phyloP scores from a whole-genome alignment of 78 protist genomes.

The Dictyostelium firmibasis region DNA sequence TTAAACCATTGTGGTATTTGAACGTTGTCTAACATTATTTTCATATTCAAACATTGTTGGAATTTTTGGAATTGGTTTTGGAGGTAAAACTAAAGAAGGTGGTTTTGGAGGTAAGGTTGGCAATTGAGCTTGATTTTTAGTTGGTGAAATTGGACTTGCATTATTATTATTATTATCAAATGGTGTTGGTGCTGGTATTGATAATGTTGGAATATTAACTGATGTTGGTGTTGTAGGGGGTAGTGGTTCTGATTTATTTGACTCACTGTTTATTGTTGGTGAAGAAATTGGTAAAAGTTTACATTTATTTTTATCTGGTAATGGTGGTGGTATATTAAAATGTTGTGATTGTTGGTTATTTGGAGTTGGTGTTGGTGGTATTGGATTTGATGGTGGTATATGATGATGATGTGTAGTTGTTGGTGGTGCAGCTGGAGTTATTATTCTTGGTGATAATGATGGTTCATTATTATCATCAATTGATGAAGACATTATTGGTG shows the following conservation, averaged over 20 bases:
- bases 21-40: neutral
- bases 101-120: constrained; percentile 14
- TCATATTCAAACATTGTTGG: constrained; percentile 4
- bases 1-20: constrained; percentile 23
- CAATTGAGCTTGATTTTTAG: neutral
- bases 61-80: constrained; percentile 36
- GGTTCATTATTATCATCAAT: neutral
- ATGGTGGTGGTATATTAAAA: neutral
- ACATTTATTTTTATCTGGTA: neutral
- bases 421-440: neutral
- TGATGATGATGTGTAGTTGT: neutral
- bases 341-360: neutral
- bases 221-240: neutral
- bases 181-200: neutral
- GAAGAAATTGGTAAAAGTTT: neutral
- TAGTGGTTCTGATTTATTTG: neutral
- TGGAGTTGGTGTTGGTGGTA: neutral
- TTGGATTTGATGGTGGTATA: constrained; percentile 18
- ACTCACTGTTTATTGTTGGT: neutral
- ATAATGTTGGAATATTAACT: neutral
- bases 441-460: neutral
- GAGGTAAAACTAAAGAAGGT: neutral
- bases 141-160: constrained; percentile 4
- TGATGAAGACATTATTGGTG: neutral
- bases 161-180: neutral